Evolutionary conservation across 179 eudicot species (phyloP), one percentile per base, ranked within the genome.

Genomic region (Patellifolia procumbens): DNA sequence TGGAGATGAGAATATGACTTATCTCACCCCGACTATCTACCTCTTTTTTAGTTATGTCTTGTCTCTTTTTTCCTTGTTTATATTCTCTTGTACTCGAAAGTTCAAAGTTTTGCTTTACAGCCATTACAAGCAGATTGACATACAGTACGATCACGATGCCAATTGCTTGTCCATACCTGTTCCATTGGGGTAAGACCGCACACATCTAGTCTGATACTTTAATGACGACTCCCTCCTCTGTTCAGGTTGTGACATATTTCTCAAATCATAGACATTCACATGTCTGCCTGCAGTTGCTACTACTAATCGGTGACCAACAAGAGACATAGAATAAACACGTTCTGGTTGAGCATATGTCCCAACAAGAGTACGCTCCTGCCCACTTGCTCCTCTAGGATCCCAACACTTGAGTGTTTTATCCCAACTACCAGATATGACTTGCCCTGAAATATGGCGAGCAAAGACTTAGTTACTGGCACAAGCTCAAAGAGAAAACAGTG

Each of bases 381-480:
- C 97, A 76, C 94, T 90, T 77, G 97, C 92, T 73, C 97, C 97
- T 87, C 99, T 93, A 49, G 99, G 97, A 86, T 95, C 99, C 99
- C 99, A 95, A 70, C 99, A 93, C 83, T 95, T 95, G 35, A 95
- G 76, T 61, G 97, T 92, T 87, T 90, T 92, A 85, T 95, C 99
- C 97, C 99, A 95, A 81, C 97, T 95, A 52, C 99, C 99, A 63
- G 97, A 88, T 62, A 95, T 90, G 19, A 91, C 94, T 88, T 95
- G 97, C 61, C 99, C 99, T 95, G 64, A 32, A 81, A 80, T 70
- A 42, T 72, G 7, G 68, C 43, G 13, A 61, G 46, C 55, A 16
- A 39, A 68, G 28, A 49, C 53, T 72, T 32, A 42, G 35, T 34
- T 64, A 2, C 68, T 34, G 20, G 19, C 42, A 64, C 34, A 70